Evolutionary conservation across 2,329 filamentous ascomycete genomes (phyloP).

Genomic region (Cryphonectria japonica): DNA sequence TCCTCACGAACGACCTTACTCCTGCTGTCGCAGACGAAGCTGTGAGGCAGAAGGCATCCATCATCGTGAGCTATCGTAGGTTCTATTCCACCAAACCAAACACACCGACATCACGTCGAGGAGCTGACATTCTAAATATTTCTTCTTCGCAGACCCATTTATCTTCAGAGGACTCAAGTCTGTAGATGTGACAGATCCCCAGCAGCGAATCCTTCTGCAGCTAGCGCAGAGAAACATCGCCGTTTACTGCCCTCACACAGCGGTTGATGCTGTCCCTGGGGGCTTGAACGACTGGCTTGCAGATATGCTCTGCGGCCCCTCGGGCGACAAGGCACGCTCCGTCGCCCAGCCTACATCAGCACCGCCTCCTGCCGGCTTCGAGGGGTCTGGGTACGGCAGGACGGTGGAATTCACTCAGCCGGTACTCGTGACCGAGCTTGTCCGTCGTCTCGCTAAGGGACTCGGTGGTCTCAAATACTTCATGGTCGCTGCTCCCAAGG

Average conservation of each 20-base stretch:
- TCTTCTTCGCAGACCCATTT: slow-evolving; percentile 72
- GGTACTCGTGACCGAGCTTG: slow-evolving; percentile 48
- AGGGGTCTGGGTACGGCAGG: slow-evolving; percentile 58
- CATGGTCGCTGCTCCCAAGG: slow-evolving; percentile 38
- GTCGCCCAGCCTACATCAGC: slow-evolving; percentile 51
- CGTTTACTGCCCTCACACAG: slow-evolving; percentile 95
- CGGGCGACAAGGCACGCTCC: slow-evolving; percentile 40
- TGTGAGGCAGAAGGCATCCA: slow-evolving; percentile 72
- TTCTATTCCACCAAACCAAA: slow-evolving; percentile 23
- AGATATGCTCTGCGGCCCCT: slow-evolving; percentile 71
- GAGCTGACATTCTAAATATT: not conserved
- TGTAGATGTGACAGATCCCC: slow-evolving; percentile 79
- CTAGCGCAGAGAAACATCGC: slow-evolving; percentile 87
- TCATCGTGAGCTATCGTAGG: slow-evolving; percentile 88
- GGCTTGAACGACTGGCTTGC: slow-evolving; percentile 95
- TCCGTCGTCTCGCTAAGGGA: slow-evolving; percentile 62
- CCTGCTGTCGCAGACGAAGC: slow-evolving; percentile 88
- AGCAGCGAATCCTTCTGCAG: slow-evolving; percentile 82
- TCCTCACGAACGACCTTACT: slow-evolving; percentile 85
- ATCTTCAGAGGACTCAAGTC: slow-evolving; percentile 94
- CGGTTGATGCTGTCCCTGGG: slow-evolving; percentile 81
- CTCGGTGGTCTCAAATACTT: slow-evolving; percentile 63
- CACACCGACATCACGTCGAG: no score
- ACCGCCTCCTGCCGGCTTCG: slow-evolving; percentile 47
- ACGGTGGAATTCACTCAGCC: slow-evolving; percentile 46